These are phyloP conservation scores for Blepharisma japonicum DNA, from an alignment of 73 alveolate genomes.

Conservation along the genomic window DNA sequence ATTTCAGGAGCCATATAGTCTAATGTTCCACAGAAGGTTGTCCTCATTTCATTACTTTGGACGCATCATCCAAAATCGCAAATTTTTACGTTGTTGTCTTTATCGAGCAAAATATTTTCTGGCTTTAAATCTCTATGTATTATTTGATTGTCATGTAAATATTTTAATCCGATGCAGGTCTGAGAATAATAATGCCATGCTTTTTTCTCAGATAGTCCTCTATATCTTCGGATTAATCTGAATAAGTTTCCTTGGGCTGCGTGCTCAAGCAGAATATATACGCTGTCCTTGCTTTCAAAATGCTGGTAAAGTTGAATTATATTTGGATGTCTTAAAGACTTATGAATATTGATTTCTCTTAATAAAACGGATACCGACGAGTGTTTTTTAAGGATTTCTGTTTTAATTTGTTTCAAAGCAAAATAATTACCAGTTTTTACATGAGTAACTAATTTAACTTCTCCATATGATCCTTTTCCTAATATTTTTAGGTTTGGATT, in stretches of 20 bases:
- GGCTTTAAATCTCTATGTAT: conserved; percentile 83
- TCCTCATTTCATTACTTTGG: conserved; percentile 68
- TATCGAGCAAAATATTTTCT: conserved; percentile 70
- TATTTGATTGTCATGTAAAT: conserved; percentile 54
- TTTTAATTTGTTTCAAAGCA: conserved; percentile 75
- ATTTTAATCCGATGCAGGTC: conserved; percentile 42
- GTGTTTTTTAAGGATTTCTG: conserved; percentile 38
- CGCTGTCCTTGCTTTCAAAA: conserved; percentile 67
- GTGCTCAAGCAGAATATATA: conserved; percentile 73
- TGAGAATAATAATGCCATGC: conserved; percentile 46
- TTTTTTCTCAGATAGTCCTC: conserved; percentile 57
- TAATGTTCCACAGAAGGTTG: conserved; percentile 91
- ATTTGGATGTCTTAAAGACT: conserved; percentile 69
- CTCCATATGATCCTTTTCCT: conserved; percentile 88
- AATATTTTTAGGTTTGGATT: conserved; percentile 30
- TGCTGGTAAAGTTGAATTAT: conserved; percentile 71
- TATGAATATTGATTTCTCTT: conserved; percentile 78
- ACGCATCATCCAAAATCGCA: conserved; percentile 88
- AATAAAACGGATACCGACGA: conserved; percentile 35
- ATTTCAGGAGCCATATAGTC: conserved; percentile 95
- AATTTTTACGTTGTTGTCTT: conserved; percentile 53
- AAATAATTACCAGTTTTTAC: conserved; percentile 49
- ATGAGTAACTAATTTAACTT: conserved; percentile 66
- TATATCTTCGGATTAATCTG: conserved; percentile 49
- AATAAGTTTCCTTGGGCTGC: conserved; percentile 73